Base-by-base conservation (phyloP, 139 green algal genomes). In the Chlorella sorokiniana region DNA sequence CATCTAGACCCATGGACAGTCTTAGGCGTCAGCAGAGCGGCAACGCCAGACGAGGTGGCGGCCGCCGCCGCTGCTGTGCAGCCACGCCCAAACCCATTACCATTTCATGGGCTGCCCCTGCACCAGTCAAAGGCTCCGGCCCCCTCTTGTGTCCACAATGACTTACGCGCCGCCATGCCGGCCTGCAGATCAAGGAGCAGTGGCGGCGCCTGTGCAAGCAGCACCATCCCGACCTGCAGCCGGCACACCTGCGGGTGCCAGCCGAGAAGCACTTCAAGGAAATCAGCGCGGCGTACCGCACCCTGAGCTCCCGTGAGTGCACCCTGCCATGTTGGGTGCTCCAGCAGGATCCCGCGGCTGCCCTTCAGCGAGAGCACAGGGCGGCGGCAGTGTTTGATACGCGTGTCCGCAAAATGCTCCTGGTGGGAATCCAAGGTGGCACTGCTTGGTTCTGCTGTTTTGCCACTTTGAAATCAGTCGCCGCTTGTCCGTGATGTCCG, bases 191-290 rank as follows among this genome's bases (percentile, higher is more conserved):
- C 52, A 79, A 79, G 73, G 52, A 51, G 9, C 52, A 69, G 73
- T 79, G 73, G 73, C 54, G 73, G 52, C 73, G 29, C 25, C 73
- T 79, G 73, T 79, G 73, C 73, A 79, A 79, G 73, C 54, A 69
- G 73, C 54, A 69, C 54, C 73, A 79, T 3, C 73, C 73, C 25
- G 73, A 79, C 52, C 38, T 79, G 37, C 73, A 79, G 73, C 73
- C 73, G 10, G 73, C 59, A 20, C 73, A 79, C 73, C 23, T 79
- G 73, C 73, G 73, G 8, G 35, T 5, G 7, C 16, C 38, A 2
- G 73, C 73, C 11, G 73, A 79, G 54, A 35, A 51, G 54, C 38
- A 44, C 54, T 79, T 79, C 54, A 79, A 79, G 23, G 73, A 79
- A 38, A 68, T 79, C 8, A 69, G 52, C 25, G 31, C 31, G 9